phyloP scores from a whole-genome alignment of 148 eudicot species.

The Camellia japonica region DNA sequence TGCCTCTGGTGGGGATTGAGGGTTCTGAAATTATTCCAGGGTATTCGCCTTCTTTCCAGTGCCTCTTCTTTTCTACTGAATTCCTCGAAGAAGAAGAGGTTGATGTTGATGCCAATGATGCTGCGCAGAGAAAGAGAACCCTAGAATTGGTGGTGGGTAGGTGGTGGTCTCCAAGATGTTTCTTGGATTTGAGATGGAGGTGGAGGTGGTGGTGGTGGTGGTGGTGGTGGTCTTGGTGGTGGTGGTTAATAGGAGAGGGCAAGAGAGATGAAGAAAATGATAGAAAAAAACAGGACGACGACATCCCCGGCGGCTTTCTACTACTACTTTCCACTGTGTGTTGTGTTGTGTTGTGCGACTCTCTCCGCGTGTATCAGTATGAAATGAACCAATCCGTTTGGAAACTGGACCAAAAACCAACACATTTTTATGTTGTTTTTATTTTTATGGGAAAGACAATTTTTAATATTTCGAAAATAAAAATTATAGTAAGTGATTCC shows the following conservation, averaged over 20 bases:
- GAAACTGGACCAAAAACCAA: too few relatives aligned
- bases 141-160: not conserved
- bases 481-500: too few relatives aligned
- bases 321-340: too few relatives aligned
- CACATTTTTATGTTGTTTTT: too few relatives aligned
- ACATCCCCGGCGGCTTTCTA: constrained; percentile 4
- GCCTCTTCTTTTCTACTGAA: constrained; percentile 40
- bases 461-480: too few relatives aligned
- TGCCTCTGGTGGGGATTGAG: constrained; percentile 25
- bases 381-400: too few relatives aligned
- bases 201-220: not conserved
- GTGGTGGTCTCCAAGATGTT: not conserved
- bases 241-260: constrained; percentile 26
- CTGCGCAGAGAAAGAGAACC: constrained; percentile 21
- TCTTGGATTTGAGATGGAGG: not conserved
- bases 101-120: not conserved
- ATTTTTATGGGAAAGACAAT: too few relatives aligned
- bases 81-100: constrained; percentile 23
- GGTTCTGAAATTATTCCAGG: constrained; percentile 41
- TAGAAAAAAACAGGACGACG: constrained; percentile 33
- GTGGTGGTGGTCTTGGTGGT: constrained; percentile 19
- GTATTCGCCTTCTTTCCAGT: constrained; percentile 84
- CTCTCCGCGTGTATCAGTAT: too few relatives aligned
- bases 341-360: too few relatives aligned
- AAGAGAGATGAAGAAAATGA: constrained; percentile 51